These are phyloP conservation scores for Penicillium goetzii DNA, from an alignment of 495 filamentous ascomycete genomes.

Conservation along the genomic window DNA sequence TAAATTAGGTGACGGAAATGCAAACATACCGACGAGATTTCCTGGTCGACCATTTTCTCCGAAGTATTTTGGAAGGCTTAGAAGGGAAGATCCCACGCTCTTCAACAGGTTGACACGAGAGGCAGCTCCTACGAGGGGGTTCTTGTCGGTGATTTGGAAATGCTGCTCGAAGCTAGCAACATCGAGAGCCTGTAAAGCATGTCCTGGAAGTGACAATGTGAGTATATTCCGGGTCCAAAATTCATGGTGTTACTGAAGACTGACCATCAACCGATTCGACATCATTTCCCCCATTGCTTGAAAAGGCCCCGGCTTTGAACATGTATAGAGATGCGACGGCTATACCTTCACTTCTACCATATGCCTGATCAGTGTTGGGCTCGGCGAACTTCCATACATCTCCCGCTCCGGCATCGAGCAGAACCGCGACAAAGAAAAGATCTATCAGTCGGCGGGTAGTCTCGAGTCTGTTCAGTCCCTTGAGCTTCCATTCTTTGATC, in stretches of 20 bases:
- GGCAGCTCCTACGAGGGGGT: slow-evolving; percentile 55
- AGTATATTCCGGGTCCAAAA: not conserved
- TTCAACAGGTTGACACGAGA: slow-evolving; percentile 54
- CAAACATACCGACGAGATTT: slow-evolving; percentile 55
- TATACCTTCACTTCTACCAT: slow-evolving; percentile 61
- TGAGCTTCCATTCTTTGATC: slow-evolving; percentile 65
- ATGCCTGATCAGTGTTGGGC: slow-evolving; percentile 49
- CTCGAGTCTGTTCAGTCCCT: slow-evolving; percentile 67
- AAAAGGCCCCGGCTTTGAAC: slow-evolving; percentile 58
- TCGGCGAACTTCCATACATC: slow-evolving; percentile 68
- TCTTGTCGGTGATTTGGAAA: slow-evolving; percentile 51
- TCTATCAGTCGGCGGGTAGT: slow-evolving; percentile 78
- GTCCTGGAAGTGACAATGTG: not conserved
- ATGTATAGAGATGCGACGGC: slow-evolving; percentile 63
- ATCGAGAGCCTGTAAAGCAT: slow-evolving; percentile 7
- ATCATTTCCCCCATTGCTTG: slow-evolving; percentile 12
- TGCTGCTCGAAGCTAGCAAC: slow-evolving; percentile 11
- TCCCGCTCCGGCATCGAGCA: slow-evolving; percentile 86
- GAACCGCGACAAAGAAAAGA: slow-evolving; percentile 86
- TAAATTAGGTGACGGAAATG: not conserved
- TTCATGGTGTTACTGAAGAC: not conserved
- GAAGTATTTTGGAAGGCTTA: slow-evolving; percentile 52
- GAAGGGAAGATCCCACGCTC: slow-evolving; percentile 52
- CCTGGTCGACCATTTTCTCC: slow-evolving; percentile 55
- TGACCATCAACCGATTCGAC: slow-evolving; percentile 37